Conservation (phyloP, 371 early-diverging fungal species). For the Actinomortierella ambigua region DNA sequence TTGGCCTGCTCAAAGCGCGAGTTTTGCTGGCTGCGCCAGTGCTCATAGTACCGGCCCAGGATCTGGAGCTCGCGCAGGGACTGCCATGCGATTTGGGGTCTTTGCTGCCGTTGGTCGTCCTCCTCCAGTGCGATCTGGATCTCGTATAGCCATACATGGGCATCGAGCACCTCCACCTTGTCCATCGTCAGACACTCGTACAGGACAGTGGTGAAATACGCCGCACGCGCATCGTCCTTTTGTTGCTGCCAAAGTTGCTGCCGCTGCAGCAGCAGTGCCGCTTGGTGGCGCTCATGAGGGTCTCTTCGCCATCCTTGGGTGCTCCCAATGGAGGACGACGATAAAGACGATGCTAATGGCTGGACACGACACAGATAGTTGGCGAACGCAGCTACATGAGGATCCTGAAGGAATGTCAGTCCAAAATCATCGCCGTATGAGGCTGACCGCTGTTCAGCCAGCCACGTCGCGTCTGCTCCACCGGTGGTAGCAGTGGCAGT, state of each 20-base stretch:
- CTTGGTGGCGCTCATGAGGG: too few relatives aligned
- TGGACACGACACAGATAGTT: slow-evolving; percentile 34
- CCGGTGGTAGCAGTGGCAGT: too few relatives aligned
- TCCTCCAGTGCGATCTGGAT: slow-evolving; percentile 29
- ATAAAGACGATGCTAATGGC: too few relatives aligned
- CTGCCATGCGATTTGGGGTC: slow-evolving; percentile 12
- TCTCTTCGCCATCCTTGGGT: too few relatives aligned
- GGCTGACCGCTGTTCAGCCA: slow-evolving; percentile 7
- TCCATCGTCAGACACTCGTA: slow-evolving; percentile 43
- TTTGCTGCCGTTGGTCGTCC: slow-evolving; percentile 4
- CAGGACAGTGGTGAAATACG: slow-evolving; percentile 28
- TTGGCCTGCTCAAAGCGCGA: too few relatives aligned
- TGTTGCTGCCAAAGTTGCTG: too few relatives aligned
- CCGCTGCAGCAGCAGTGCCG: too few relatives aligned
- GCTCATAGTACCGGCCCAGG: slow-evolving; percentile 27
- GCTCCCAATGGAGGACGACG: too few relatives aligned
- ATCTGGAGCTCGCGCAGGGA: slow-evolving; percentile 37
- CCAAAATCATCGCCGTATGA: slow-evolving; percentile 36
- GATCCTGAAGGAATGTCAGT: slow-evolving; percentile 39
- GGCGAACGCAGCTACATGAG: slow-evolving; percentile 48
- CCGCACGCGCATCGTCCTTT: slow-evolving; percentile 17
- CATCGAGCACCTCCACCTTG: slow-evolving; percentile 31
- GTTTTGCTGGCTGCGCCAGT: too few relatives aligned
- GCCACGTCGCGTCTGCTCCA: too few relatives aligned
- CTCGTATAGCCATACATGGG: slow-evolving; percentile 42